Conservation (phyloP, 78 protist genomes). For the Polysphondylium violaceum region DNA sequence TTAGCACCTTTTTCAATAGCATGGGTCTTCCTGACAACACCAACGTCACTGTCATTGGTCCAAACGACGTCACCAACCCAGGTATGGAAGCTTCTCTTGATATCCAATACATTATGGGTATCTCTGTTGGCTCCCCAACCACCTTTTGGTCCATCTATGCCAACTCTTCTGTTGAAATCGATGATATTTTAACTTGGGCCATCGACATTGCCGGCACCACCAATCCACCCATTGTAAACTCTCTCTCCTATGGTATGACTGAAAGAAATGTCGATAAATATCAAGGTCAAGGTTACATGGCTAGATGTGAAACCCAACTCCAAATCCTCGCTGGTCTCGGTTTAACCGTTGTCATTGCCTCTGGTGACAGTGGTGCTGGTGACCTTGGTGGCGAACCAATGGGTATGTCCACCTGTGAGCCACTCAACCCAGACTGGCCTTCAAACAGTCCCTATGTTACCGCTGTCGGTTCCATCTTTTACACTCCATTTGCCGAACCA, state of each 20-base stretch:
- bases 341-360: conserved; percentile 57
- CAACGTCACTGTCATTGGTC: conserved; percentile 58
- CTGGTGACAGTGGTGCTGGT: conserved; percentile 82
- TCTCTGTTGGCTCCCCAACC: conserved; percentile 61
- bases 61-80: conserved; percentile 69
- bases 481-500: conserved; percentile 67
- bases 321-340: conserved; percentile 67
- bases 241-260: conserved; percentile 79
- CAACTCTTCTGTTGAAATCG: conserved; percentile 47
- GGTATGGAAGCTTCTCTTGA: conserved; percentile 80
- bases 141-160: conserved; percentile 76
- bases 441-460: conserved; percentile 75
- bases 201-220: conserved; percentile 3
- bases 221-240: conserved; percentile 72
- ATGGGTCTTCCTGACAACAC: conserved; percentile 39
- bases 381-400: conserved; percentile 57
- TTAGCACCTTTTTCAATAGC: conserved; percentile 31
- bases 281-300: conserved; percentile 50
- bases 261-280: conserved; percentile 45
- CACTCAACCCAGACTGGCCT: conserved; percentile 47
- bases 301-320: conserved; percentile 42
- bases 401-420: conserved; percentile 2
- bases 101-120: conserved; percentile 82
- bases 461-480: conserved; percentile 74
- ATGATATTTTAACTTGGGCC: conserved; percentile 56